Evolutionary conservation across 2,329 filamentous ascomycete species (phyloP).

Genomic region (Hymenoscyphus linearis): DNA sequence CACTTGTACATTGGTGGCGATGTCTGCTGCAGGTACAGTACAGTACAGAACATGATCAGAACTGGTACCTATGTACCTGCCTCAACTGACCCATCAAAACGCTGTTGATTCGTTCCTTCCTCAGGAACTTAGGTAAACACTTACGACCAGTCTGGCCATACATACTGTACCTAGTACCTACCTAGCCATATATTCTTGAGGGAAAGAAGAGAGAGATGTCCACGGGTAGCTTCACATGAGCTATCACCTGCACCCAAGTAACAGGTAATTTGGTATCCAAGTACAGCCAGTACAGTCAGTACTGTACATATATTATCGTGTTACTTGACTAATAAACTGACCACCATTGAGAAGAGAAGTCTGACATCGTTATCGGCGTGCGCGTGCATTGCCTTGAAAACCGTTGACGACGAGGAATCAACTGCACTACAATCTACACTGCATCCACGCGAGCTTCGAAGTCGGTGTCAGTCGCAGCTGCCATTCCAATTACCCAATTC

Average conservation of each 20-base stretch:
- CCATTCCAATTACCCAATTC: too few species aligned
- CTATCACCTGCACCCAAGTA: background rate
- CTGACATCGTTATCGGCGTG: background rate
- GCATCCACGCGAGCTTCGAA: background rate
- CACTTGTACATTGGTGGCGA: background rate
- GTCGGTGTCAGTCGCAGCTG: background rate
- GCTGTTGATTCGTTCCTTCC: background rate
- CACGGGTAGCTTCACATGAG: background rate
- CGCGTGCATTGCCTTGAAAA: background rate
- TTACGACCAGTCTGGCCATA: background rate
- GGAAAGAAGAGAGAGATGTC: background rate
- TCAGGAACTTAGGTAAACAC: background rate
- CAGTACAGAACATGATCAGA: too few species aligned
- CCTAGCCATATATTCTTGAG: background rate
- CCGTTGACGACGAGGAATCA: too few species aligned
- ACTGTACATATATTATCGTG: background rate
- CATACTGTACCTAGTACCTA: background rate
- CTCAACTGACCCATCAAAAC: background rate
- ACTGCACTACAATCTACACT: background rate
- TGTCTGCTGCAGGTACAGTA: too few species aligned
- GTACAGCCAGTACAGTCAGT: background rate
- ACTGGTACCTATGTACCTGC: too few species aligned
- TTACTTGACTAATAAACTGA: background rate
- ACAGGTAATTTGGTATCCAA: background rate
- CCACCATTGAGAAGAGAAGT: background rate